phyloP scores from a whole-genome alignment of 495 filamentous ascomycete genomes.

The Oleoguttula mirabilis region DNA sequence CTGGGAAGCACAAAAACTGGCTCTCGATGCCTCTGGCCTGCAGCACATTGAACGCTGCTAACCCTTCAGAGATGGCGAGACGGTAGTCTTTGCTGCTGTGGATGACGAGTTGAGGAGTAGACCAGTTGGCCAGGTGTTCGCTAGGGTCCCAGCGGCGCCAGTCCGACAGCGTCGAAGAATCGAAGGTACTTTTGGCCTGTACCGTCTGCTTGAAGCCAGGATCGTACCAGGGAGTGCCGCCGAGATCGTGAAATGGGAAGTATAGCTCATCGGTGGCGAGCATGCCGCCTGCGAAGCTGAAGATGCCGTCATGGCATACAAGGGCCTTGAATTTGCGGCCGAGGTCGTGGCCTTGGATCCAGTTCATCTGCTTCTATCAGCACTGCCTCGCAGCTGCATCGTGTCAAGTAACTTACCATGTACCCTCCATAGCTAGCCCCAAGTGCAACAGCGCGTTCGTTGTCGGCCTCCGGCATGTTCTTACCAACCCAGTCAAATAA shows the following conservation, averaged over 20 bases:
- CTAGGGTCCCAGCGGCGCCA: constrained; percentile 82
- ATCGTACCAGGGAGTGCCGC: constrained; percentile 35
- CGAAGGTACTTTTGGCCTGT: constrained; percentile 48
- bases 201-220: constrained; percentile 23
- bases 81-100: constrained; percentile 90
- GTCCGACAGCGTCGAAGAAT: constrained; percentile 38
- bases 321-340: constrained; percentile 43
- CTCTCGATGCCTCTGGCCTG: constrained; percentile 63
- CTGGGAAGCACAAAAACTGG: constrained; percentile 62
- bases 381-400: no score
- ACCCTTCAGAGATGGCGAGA: constrained; percentile 67
- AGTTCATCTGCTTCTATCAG: constrained; percentile 35
- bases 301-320: constrained; percentile 56
- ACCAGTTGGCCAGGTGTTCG: constrained; percentile 55
- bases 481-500: constrained; percentile 39
- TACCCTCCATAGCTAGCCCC: constrained; percentile 43
- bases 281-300: constrained; percentile 34
- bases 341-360: constrained; percentile 44
- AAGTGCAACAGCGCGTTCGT: constrained; percentile 37
- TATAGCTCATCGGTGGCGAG: constrained; percentile 45
- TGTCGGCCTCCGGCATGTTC: constrained; percentile 39
- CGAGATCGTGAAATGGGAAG: constrained; percentile 31
- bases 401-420: constrained; percentile 36
- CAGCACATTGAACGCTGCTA: constrained; percentile 79
- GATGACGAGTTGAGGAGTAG: constrained; percentile 77